A percentile compares a stretch with the other conserved stretches of the same genome.
Conservation (phyloP, 352 stramenopile genomes). For the Phytopythium cucurbitacearum region DNA sequence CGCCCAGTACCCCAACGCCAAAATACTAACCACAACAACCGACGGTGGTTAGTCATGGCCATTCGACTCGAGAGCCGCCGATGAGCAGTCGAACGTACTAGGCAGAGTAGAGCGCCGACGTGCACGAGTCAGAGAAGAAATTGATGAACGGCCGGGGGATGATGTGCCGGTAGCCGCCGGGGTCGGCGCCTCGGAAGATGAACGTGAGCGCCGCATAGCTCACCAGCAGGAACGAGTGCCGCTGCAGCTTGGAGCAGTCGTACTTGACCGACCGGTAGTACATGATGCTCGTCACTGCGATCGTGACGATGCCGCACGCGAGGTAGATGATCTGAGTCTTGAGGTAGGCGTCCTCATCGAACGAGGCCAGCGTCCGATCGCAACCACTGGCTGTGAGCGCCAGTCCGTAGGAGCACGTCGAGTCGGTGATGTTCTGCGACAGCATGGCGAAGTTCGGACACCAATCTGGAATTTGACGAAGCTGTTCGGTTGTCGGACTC, state of each 20-base stretch:
- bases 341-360: constrained; percentile 12
- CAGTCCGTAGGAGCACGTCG: constrained; percentile 17
- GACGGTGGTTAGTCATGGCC: background rate
- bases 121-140: constrained; percentile 29
- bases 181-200: constrained; percentile 20
- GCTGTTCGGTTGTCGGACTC: too few species aligned
- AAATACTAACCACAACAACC: constrained; percentile 7
- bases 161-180: constrained; percentile 18
- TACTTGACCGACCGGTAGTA: constrained; percentile 14
- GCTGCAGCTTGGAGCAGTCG: constrained; percentile 19
- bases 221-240: constrained; percentile 18
- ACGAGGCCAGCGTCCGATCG: constrained; percentile 16
- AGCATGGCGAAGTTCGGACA: background rate
- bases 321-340: constrained; percentile 18
- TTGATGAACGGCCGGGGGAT: constrained; percentile 17
- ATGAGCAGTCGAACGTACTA: constrained; percentile 16
- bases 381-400: constrained; percentile 12
- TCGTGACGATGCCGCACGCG: constrained; percentile 6
- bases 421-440: constrained; percentile 25
- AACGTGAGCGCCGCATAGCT: constrained; percentile 22
- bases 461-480: background rate
- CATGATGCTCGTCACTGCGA: constrained; percentile 11
- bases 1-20: constrained; percentile 23
- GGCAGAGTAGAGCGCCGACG: constrained; percentile 21
- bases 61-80: background rate